Conservation (phyloP, 768 basidiomycete genomes). For the Trametes villosa region DNA sequence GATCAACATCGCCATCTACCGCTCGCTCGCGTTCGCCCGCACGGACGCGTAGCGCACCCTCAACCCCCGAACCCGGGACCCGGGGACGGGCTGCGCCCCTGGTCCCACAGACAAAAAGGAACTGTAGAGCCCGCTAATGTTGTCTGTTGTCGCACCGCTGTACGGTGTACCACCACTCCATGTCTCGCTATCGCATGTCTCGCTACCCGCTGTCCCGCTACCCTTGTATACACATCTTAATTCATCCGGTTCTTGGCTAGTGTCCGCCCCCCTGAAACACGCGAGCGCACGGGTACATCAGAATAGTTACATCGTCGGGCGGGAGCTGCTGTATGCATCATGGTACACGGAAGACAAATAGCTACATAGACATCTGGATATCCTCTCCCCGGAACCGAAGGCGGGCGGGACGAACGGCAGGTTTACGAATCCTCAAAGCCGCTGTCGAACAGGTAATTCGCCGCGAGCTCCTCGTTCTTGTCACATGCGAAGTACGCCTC, state of each 20-base stretch:
- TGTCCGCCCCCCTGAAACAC: too few species aligned
- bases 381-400: slow-evolving; percentile 3
- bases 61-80: background rate
- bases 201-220: too few species aligned
- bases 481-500: slow-evolving; percentile 95
- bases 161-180: too few species aligned
- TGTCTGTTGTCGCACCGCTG: too few species aligned
- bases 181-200: too few species aligned
- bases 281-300: too few species aligned
- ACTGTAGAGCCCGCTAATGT: too few species aligned
- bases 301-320: slow-evolving; percentile 3
- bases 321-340: slow-evolving; percentile 9
- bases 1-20: slow-evolving; percentile 22
- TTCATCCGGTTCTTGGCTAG: too few species aligned
- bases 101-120: too few species aligned
- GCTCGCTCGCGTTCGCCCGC: slow-evolving; percentile 9
- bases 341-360: slow-evolving; percentile 19
- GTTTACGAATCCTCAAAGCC: slow-evolving; percentile 54
- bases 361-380: slow-evolving; percentile 21
- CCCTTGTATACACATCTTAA: too few species aligned
- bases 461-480: slow-evolving; percentile 95
- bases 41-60: background rate
- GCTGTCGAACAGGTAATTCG: slow-evolving; percentile 88
- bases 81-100: too few species aligned
- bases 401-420: background rate